A percentile compares a stretch with the other conserved stretches of the same genome.
These are phyloP conservation scores for Backusella mclennaniae DNA, from an alignment of 192 early-diverging fungal species.

Conservation along the genomic window DNA sequence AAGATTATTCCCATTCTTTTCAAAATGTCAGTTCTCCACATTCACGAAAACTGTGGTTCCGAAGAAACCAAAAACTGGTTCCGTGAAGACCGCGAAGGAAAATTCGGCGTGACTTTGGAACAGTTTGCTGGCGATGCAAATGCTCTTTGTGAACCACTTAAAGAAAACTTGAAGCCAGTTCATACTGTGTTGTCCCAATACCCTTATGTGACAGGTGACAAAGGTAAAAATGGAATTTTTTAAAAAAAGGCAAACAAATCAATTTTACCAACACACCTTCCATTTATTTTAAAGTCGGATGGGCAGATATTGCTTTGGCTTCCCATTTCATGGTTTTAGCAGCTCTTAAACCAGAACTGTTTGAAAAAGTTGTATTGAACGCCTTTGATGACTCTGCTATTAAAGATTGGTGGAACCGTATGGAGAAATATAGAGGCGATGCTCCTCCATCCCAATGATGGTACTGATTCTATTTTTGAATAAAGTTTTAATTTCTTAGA, in stretches of 20 bases:
- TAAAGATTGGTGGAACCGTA: slow-evolving; percentile 38
- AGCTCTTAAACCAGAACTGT: slow-evolving; percentile 29
- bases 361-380: slow-evolving; percentile 27
- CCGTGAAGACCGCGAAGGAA: slow-evolving; percentile 38
- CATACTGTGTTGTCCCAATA: slow-evolving; percentile 22
- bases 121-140: slow-evolving; percentile 28
- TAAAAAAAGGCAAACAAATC: not conserved
- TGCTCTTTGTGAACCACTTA: slow-evolving; percentile 21
- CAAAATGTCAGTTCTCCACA: slow-evolving; percentile 27
- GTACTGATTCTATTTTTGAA: not conserved
- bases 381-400: slow-evolving; percentile 30
- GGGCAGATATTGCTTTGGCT: slow-evolving; percentile 38
- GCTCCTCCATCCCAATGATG: not conserved
- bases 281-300: slow-evolving; percentile 32
- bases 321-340: slow-evolving; percentile 33
- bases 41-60: slow-evolving; percentile 27
- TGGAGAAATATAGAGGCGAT: slow-evolving; percentile 24
- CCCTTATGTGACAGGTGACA: slow-evolving; percentile 35
- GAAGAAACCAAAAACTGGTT: slow-evolving; percentile 27
- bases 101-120: slow-evolving; percentile 24
- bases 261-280: not conserved
- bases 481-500: not conserved
- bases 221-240: slow-evolving; percentile 24
- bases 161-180: slow-evolving; percentile 24
- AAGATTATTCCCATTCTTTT: slow-evolving; percentile 27